Conservation (phyloP, 2,329 filamentous ascomycete genomes). For the Aspergillus unguis region DNA sequence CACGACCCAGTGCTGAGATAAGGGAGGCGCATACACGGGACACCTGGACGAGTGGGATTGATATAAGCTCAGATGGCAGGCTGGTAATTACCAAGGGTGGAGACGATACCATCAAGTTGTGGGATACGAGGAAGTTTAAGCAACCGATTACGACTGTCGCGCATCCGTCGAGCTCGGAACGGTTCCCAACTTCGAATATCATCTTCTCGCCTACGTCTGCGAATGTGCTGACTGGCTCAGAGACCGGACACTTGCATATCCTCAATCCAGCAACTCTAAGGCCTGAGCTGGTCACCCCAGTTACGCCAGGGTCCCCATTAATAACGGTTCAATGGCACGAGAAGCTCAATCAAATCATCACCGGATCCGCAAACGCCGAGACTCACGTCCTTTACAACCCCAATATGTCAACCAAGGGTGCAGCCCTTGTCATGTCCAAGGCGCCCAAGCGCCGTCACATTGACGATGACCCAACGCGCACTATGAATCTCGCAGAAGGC, state of each 20-base stretch:
- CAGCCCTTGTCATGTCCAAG: conserved; percentile 84
- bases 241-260: conserved; percentile 82
- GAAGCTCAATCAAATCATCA: conserved; percentile 93
- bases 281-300: conserved; percentile 77
- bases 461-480: conserved; percentile 85
- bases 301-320: conserved; percentile 80
- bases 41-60: conserved; percentile 89
- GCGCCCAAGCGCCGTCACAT: conserved; percentile 93
- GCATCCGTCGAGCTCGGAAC: conserved; percentile 76
- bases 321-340: conserved; percentile 88
- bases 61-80: conserved; percentile 85
- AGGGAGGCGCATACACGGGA: conserved; percentile 74
- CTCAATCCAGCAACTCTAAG: conserved; percentile 87
- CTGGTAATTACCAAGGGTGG: conserved; percentile 88
- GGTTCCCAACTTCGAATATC: conserved; percentile 83
- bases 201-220: conserved; percentile 80
- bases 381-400: conserved; percentile 90
- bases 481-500: conserved; percentile 76
- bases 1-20: conserved; percentile 77
- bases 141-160: conserved; percentile 74
- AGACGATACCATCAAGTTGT: conserved; percentile 89
- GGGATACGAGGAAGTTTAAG: conserved; percentile 97
- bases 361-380: conserved; percentile 86
- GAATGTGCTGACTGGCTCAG: conserved; percentile 84
- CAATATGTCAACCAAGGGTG: conserved; percentile 73